Conservation (phyloP, 1,284 basidiomycete genomes). For the Polyporus tsugae region DNA sequence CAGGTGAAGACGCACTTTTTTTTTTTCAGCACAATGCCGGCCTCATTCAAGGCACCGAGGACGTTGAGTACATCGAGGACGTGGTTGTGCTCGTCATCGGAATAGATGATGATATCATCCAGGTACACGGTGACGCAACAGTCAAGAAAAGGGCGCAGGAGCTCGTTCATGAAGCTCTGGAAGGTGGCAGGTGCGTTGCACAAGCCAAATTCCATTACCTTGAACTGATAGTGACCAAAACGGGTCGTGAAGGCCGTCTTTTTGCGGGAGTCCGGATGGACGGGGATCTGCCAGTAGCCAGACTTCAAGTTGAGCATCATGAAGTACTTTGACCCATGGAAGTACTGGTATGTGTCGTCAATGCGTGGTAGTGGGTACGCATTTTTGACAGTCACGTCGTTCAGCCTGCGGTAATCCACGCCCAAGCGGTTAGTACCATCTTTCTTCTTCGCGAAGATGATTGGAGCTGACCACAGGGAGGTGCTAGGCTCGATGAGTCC, state of each 20-base stretch:
- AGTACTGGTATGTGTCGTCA: slow-evolving; percentile 44
- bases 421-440: slow-evolving; percentile 47
- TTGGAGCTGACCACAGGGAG: background rate
- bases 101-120: no score
- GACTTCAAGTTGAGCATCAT: slow-evolving; percentile 43
- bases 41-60: no score
- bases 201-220: slow-evolving; percentile 48
- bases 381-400: slow-evolving; percentile 48
- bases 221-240: slow-evolving; percentile 47
- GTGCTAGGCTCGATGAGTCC: background rate
- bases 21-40: no score
- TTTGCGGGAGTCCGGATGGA: slow-evolving; percentile 41
- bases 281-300: slow-evolving; percentile 43
- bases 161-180: slow-evolving; percentile 34
- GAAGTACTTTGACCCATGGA: slow-evolving; percentile 38
- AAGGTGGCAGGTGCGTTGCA: slow-evolving; percentile 40
- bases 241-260: slow-evolving; percentile 48
- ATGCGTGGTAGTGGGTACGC: slow-evolving; percentile 46
- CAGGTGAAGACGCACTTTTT: no score
- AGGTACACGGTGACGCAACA: no score
- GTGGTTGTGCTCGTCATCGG: no score
- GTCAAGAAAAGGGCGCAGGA: no score
- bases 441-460: slow-evolving; percentile 59
- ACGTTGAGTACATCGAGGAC: no score
- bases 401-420: slow-evolving; percentile 54